Conservation (phyloP, 2,329 filamentous ascomycete species). For the Emmonsia crescens region DNA sequence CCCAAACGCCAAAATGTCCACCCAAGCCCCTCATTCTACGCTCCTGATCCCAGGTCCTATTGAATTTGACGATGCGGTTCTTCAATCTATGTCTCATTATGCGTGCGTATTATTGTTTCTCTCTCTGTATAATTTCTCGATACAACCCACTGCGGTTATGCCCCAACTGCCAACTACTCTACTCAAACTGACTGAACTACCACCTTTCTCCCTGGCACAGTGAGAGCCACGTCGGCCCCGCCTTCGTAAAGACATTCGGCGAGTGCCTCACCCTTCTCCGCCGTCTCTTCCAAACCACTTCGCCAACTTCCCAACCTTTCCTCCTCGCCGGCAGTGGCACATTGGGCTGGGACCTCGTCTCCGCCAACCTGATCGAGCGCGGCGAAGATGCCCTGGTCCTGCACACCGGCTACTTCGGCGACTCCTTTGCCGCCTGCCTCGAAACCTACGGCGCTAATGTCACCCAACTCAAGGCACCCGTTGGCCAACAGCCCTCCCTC, state of each 20-base stretch:
- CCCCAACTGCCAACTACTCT: neutral
- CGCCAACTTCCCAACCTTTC: constrained; percentile 76
- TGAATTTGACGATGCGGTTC: constrained; percentile 94
- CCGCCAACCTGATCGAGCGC: constrained; percentile 81
- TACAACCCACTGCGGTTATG: neutral
- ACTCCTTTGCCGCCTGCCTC: constrained; percentile 88
- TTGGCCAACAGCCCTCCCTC: constrained; percentile 78
- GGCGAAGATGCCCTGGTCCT: constrained; percentile 87
- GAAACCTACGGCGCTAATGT: constrained; percentile 81
- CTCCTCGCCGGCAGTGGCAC: constrained; percentile 91
- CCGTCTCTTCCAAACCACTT: constrained; percentile 85
- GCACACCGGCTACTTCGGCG: constrained; percentile 94
- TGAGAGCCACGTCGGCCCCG: constrained; percentile 84
- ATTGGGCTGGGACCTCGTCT: constrained; percentile 90
- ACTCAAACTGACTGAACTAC: neutral
- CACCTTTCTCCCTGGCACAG: constrained; percentile 35
- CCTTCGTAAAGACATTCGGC: constrained; percentile 82
- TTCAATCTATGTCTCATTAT: constrained; percentile 93
- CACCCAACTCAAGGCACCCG: constrained; percentile 78
- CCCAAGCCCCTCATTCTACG: constrained; percentile 53
- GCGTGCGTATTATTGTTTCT: constrained; percentile 21
- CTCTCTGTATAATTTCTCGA: neutral
- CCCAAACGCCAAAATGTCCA: constrained; percentile 41
- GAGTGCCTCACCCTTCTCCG: constrained; percentile 80
- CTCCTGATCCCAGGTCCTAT: constrained; percentile 95